These are phyloP conservation scores for Ceratocystis alfenasii DNA, from an alignment of 2,329 filamentous ascomycete genomes.

Conservation along the genomic window DNA sequence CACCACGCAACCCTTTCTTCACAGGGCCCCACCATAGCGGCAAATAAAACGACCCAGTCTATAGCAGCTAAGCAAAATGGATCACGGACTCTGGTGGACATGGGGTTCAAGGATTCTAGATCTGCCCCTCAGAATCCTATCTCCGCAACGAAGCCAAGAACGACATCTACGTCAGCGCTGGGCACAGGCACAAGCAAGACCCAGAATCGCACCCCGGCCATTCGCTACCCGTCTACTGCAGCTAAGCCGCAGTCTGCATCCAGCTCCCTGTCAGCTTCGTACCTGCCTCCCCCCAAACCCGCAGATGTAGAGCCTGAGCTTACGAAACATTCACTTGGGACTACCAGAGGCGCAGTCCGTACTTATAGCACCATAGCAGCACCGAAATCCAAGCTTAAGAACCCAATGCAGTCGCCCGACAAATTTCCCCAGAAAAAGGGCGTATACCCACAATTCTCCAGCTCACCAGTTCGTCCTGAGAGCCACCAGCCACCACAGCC, in stretches of 20 bases:
- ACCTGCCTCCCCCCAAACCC: conserved; percentile 12
- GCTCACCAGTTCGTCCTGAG: conserved; percentile 37
- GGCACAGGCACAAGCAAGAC: neutral
- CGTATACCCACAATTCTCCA: conserved; percentile 48
- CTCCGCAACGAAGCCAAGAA: neutral
- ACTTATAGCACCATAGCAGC: neutral
- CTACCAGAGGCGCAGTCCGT: neutral
- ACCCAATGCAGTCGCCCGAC: neutral
- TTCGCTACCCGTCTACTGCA: neutral
- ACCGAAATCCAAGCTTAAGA: conserved; percentile 21
- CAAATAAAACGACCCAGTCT: conserved; percentile 18
- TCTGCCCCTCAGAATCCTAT: neutral
- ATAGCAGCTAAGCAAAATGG: neutral
- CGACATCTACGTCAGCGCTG: neutral
- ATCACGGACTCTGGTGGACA: neutral
- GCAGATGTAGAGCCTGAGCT: conserved; percentile 27
- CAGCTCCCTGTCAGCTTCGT: neutral
- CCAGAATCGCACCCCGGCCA: neutral
- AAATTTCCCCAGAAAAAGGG: conserved; percentile 24
- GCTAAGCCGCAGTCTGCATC: neutral
- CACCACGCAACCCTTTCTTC: conserved; percentile 31
- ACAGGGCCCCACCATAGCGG: conserved; percentile 25
- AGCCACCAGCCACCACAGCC: conserved; percentile 6
- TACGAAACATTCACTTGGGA: conserved; percentile 33
- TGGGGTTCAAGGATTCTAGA: neutral